Conservation (phyloP, 805 yeast genomes). For the Huiozyma naganishii region DNA sequence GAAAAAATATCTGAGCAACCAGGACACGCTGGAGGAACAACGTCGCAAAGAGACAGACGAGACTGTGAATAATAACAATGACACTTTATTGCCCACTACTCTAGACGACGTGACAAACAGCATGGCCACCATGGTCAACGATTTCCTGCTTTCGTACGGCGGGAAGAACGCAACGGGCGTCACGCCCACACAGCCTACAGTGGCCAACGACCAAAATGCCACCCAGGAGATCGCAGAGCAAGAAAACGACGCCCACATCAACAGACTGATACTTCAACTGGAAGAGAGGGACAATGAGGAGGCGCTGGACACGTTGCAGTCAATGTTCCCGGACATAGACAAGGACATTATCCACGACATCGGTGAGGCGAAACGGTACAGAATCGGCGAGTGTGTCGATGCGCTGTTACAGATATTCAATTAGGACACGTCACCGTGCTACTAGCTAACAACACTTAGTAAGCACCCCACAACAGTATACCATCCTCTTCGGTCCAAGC, state of each 20-base stretch:
- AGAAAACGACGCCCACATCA: slow-evolving; percentile 18
- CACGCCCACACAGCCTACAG: slow-evolving; percentile 4
- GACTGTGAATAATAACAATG: background rate
- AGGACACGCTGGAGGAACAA: slow-evolving; percentile 27
- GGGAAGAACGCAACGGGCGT: background rate
- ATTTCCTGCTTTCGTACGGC: slow-evolving; percentile 9
- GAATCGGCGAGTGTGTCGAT: slow-evolving; percentile 67
- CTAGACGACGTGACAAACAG: slow-evolving; percentile 21
- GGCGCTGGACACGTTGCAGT: slow-evolving; percentile 40
- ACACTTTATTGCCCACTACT: slow-evolving; percentile 10
- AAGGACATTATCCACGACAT: slow-evolving; percentile 59
- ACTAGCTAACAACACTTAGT: background rate
- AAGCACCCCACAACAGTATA: background rate
- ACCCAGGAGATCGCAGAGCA: slow-evolving; percentile 11
- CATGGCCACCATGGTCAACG: slow-evolving; percentile 15
- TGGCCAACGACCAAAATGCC: slow-evolving; percentile 9
- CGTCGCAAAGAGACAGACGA: slow-evolving; percentile 7
- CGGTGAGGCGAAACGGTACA: slow-evolving; percentile 50
- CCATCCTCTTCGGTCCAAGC: no score
- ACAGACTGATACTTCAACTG: slow-evolving; percentile 28
- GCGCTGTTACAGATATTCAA: slow-evolving; percentile 20
- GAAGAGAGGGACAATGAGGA: slow-evolving; percentile 35
- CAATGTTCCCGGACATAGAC: slow-evolving; percentile 72
- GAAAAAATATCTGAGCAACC: slow-evolving; percentile 35
- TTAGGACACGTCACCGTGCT: slow-evolving; percentile 1